Evolutionary conservation across 1,139 yeast species (phyloP).

Genomic region (Nakaseomyces kungkrabaensis): DNA sequence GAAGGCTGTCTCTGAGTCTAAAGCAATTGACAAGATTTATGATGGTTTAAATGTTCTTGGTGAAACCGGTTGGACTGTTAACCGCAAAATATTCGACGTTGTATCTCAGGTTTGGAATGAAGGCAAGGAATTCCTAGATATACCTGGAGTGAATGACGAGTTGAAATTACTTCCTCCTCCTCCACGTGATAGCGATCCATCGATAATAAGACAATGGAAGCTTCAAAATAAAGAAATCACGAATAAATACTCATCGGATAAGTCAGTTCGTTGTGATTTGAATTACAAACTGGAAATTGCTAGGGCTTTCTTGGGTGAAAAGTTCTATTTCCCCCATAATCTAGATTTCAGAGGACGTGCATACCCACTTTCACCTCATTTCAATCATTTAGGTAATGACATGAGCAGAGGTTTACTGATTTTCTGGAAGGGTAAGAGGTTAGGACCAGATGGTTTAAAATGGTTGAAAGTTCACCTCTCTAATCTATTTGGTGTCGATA

Average conservation of each 20-base stretch:
- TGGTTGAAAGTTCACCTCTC: conserved; percentile 93
- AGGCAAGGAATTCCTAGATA: conserved; percentile 69
- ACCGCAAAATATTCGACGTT: conserved; percentile 56
- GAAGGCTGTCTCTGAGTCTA: conserved; percentile 68
- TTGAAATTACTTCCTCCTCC: conserved; percentile 58
- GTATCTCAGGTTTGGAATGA: conserved; percentile 79
- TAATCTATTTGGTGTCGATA: conserved; percentile 80
- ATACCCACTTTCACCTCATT: conserved; percentile 78
- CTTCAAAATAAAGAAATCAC: conserved; percentile 47
- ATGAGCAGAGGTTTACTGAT: conserved; percentile 73
- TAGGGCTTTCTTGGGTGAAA: conserved; percentile 81
- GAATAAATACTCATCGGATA: conserved; percentile 52
- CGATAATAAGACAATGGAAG: conserved; percentile 58
- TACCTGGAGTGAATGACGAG: conserved; percentile 53
- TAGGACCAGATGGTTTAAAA: conserved; percentile 65
- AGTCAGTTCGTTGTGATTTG: conserved; percentile 87
- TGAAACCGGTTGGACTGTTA: conserved; percentile 86
- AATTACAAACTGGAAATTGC: conserved; percentile 93
- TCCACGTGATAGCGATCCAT: conserved; percentile 60
- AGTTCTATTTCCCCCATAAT: conserved; percentile 87
- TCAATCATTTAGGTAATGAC: conserved; percentile 83
- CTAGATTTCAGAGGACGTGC: conserved; percentile 95
- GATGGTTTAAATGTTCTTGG: conserved; percentile 86
- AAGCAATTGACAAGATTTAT: conserved; percentile 55
- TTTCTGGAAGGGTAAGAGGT: conserved; percentile 79